These are phyloP conservation scores for Corchorus olitorius DNA, from an alignment of 345 rosid genomes.

Conservation along the genomic window DNA sequence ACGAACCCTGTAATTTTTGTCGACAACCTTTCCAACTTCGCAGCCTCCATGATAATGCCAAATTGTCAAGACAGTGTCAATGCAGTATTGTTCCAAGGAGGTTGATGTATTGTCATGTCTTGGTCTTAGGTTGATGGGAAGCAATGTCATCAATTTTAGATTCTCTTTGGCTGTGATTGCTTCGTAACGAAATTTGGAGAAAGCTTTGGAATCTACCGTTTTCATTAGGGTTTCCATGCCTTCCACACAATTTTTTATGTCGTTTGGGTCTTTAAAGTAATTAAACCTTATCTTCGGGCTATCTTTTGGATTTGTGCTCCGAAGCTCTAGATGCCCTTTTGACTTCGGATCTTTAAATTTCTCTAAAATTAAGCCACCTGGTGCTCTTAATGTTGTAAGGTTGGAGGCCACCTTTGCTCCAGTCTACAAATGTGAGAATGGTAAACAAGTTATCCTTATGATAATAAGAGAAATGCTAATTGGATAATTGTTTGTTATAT, in stretches of 20 bases:
- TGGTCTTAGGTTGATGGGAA: constrained; percentile 71
- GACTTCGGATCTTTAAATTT: constrained; percentile 65
- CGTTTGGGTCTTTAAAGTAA: constrained; percentile 77
- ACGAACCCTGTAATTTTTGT: constrained; percentile 49
- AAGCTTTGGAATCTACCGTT: constrained; percentile 51
- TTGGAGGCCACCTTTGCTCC: background rate
- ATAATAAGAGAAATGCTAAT: no score
- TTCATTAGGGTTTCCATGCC: constrained; percentile 57
- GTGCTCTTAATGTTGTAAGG: no score
- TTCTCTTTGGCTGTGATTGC: constrained; percentile 39
- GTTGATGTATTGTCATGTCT: constrained; percentile 35
- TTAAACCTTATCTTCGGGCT: constrained; percentile 70
- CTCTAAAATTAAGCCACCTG: constrained; percentile 58
- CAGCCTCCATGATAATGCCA: constrained; percentile 89
- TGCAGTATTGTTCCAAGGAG: constrained; percentile 64
- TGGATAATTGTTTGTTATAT: no score
- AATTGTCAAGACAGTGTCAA: constrained; percentile 66
- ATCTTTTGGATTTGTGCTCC: constrained; percentile 49
- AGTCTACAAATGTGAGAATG: background rate
- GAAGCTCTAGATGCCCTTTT: constrained; percentile 59
- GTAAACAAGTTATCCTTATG: background rate
- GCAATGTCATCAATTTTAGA: constrained; percentile 35
- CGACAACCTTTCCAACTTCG: constrained; percentile 62
- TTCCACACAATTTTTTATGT: constrained; percentile 52
- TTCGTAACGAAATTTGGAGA: constrained; percentile 52